Conservation (phyloP, 805 yeast species). For the Ogataea philodendri region DNA sequence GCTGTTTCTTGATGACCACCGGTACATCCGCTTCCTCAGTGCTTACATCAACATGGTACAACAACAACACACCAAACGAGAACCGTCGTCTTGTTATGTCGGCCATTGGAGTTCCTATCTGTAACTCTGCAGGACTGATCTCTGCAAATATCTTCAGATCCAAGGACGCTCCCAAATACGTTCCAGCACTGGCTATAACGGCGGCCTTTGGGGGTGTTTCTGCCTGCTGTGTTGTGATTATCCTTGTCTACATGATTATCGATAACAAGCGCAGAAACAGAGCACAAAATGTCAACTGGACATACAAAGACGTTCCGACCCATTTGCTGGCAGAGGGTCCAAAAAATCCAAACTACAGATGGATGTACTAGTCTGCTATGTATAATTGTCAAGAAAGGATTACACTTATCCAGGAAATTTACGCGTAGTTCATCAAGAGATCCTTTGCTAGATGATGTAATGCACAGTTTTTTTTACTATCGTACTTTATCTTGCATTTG, state of each 20-base stretch:
- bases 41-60: constrained; percentile 49
- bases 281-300: constrained; percentile 38
- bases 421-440: too few relatives aligned
- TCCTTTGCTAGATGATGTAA: too few relatives aligned
- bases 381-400: too few relatives aligned
- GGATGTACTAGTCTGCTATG: constrained; percentile 16
- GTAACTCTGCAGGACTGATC: constrained; percentile 56
- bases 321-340: constrained; percentile 44
- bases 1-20: constrained; percentile 40
- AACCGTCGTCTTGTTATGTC: constrained; percentile 46
- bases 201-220: constrained; percentile 48
- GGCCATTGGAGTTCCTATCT: constrained; percentile 52
- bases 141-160: constrained; percentile 50
- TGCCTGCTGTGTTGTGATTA: constrained; percentile 27
- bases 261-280: constrained; percentile 44
- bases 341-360: constrained; percentile 33
- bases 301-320: constrained; percentile 44
- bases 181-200: constrained; percentile 47
- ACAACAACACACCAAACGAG: constrained; percentile 46
- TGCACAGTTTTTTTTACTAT: too few relatives aligned
- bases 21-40: constrained; percentile 50
- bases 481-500: neutral
- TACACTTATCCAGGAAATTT: too few relatives aligned
- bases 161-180: constrained; percentile 52
- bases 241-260: constrained; percentile 36